phyloP scores from a whole-genome alignment of 805 yeast species.

The Yarrowia osloensis region DNA sequence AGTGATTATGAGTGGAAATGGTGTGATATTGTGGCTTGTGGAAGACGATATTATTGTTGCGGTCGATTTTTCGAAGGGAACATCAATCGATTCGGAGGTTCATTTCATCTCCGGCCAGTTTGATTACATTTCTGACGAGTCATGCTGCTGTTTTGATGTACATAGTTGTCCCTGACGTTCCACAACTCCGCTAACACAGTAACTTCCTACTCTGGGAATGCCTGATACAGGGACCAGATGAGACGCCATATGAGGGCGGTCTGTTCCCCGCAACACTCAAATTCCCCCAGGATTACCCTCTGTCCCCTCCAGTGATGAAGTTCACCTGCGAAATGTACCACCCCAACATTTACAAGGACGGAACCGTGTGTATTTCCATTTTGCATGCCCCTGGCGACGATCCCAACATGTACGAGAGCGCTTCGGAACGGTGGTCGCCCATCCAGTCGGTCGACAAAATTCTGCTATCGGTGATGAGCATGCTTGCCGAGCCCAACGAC shows the following conservation, averaged over 20 bases:
- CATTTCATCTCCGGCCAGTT: background rate
- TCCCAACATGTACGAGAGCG: constrained; percentile 91
- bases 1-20: too few relatives aligned
- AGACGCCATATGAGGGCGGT: constrained; percentile 83
- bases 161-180: too few relatives aligned
- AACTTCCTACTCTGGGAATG: constrained; percentile 83
- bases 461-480: constrained; percentile 84
- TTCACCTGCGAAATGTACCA: constrained; percentile 84
- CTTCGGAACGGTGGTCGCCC: constrained; percentile 98
- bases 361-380: constrained; percentile 93
- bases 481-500: constrained; percentile 93
- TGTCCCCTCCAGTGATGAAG: constrained; percentile 74
- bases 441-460: constrained; percentile 98
- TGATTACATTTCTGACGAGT: too few relatives aligned
- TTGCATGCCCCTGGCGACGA: constrained; percentile 97
- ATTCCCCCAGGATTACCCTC: constrained; percentile 78
- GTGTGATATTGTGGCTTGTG: background rate
- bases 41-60: background rate
- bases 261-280: constrained; percentile 74
- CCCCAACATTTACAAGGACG: constrained; percentile 92
- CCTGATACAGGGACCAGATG: constrained; percentile 78
- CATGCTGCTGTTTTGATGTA: too few relatives aligned
- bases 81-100: background rate
- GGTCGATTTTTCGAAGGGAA: background rate
- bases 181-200: constrained; percentile 19